Evolutionary conservation across 1,284 basidiomycete genomes (phyloP).

Genomic region (Hortiboletus rubellus): DNA sequence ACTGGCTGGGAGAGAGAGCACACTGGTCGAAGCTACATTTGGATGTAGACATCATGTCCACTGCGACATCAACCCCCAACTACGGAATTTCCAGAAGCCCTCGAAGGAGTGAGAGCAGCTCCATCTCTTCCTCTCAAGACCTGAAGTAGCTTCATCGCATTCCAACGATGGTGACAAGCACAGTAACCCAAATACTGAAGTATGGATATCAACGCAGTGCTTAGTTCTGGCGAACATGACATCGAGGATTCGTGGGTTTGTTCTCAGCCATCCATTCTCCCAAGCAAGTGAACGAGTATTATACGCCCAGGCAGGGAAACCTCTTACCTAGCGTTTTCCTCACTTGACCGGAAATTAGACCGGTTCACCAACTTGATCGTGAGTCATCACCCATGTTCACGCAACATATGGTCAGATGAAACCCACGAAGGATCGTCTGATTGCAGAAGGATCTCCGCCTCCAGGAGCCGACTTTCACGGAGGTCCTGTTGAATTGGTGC

Average conservation of each 20-base stretch:
- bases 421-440: constrained; percentile 77
- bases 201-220: constrained; percentile 90
- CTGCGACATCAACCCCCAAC: constrained; percentile 80
- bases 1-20: neutral
- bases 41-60: constrained; percentile 52
- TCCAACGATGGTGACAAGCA: constrained; percentile 26
- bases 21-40: neutral
- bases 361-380: constrained; percentile 95
- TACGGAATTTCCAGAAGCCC: constrained; percentile 89
- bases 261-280: neutral
- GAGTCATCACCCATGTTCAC: constrained; percentile 35
- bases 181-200: constrained; percentile 49
- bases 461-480: constrained; percentile 72
- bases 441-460: constrained; percentile 48
- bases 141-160: constrained; percentile 35
- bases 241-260: constrained; percentile 87
- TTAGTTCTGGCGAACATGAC: constrained; percentile 77
- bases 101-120: constrained; percentile 76
- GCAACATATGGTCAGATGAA: constrained; percentile 78
- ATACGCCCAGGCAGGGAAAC: constrained; percentile 75
- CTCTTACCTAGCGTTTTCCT: constrained; percentile 90
- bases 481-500: constrained; percentile 54
- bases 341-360: constrained; percentile 90
- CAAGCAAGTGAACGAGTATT: neutral
- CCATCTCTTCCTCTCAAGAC: constrained; percentile 83